Conservation (phyloP, 2,329 filamentous ascomycete species). For the Penicillium sclerotiorum region DNA sequence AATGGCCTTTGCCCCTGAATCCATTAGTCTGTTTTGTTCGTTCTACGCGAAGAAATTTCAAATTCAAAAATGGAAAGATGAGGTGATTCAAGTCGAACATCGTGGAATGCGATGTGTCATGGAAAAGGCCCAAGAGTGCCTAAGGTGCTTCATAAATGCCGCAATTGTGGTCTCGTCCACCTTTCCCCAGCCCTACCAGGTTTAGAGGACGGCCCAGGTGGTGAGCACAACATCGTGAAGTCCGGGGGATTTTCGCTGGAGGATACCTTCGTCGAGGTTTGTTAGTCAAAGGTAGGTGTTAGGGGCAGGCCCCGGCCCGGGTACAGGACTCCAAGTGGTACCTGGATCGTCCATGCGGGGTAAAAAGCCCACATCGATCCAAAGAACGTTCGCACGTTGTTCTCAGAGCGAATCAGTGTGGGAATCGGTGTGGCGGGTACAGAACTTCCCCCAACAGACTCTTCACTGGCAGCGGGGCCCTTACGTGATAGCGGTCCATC, state of each 20-base stretch:
- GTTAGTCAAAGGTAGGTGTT: background rate
- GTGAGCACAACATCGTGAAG: background rate
- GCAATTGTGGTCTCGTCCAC: slow-evolving; percentile 9
- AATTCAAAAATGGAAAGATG: slow-evolving; percentile 7
- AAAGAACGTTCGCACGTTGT: slow-evolving; percentile 9
- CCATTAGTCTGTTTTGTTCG: background rate
- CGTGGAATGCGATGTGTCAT: slow-evolving; percentile 30
- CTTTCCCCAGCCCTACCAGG: slow-evolving; percentile 16
- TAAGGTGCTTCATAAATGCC: slow-evolving; percentile 26
- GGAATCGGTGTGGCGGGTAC: background rate
- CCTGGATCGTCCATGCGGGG: slow-evolving; percentile 30
- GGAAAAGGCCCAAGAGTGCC: slow-evolving; percentile 1
- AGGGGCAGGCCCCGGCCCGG: slow-evolving; percentile 19
- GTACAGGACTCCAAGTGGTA: slow-evolving; percentile 22
- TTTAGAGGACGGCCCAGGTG: background rate
- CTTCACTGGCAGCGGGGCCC: slow-evolving; percentile 11
- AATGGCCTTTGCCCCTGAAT: background rate
- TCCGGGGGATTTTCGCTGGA: slow-evolving; percentile 27
- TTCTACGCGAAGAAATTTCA: too few relatives aligned
- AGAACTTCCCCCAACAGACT: slow-evolving; percentile 7
- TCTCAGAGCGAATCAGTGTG: slow-evolving; percentile 10
- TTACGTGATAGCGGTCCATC: slow-evolving; percentile 26
- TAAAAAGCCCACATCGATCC: slow-evolving; percentile 18
- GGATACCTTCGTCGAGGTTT: background rate
- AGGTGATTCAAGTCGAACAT: slow-evolving; percentile 21